Base-by-base conservation (phyloP, 2,329 filamentous ascomycete species). In the Coleophoma cylindrospora region DNA sequence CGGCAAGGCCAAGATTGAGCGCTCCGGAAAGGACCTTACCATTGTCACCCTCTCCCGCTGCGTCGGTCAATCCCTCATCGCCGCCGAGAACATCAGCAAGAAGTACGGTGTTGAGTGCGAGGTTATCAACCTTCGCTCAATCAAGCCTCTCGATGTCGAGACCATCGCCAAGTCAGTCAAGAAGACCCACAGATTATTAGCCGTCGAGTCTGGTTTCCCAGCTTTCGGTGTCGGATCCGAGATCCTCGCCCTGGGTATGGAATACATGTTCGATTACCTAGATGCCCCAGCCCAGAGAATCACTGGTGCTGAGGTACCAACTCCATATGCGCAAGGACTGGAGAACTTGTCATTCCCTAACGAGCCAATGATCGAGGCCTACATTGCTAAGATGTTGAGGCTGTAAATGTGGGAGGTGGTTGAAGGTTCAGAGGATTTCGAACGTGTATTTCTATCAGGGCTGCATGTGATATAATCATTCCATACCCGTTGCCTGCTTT, bases 1-100 rank as follows among this genome's bases (percentile, higher is more conserved):
- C 69, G 94, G 94, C 71, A 99, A 99, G 80, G 94, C 94, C 73
- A 99, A 99, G 84, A 89, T 99, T 67, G 94, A 99, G 80, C 91
- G 94, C 65, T 77, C 84, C 54, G 94, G 94, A 72, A 96, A 92
- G 76, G 94, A 99, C 70, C 75, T 99, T 61, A 99, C 94, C 66
- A 89, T 99, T 56, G 92, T 99, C 57, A 86, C 91, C 46, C 81
- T 96, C 54, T 97, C 94, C 59, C 91, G 94, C 69, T 96, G 89
- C 70, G 94, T 99, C 57, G 94, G 94, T 58, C 92, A 95, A 74
- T 87, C 88, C 57, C 80, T 99, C 52, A 76, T 84, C 46, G 94
- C 92, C 50, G 94, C 94, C 59, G 89, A 96, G 73, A 80, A 86
- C 68, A 81, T 99, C 57, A 95, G 96, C 82, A 85, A 89, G 77